Base-by-base conservation (phyloP, 371 early-diverging fungal genomes). In the Saksenaea vasiformis region DNA sequence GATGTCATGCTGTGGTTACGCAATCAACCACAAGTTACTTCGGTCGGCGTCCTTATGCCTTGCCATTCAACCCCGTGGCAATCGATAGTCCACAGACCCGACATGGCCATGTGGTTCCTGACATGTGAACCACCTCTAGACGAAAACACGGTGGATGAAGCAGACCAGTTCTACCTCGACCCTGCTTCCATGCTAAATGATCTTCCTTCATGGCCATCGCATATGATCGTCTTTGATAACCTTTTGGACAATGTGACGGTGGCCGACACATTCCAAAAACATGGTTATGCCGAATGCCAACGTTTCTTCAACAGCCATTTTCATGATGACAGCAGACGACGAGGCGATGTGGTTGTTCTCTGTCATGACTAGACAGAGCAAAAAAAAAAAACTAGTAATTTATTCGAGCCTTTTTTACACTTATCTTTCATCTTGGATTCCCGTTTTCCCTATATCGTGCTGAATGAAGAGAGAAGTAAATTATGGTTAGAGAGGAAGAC, bases 61-160 rank as follows among this genome's bases (percentile, higher is more conserved):
- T 98, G 98, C 62, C 97, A 98, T 72, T 96, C 96, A 2, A 95
- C 97, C 0, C 98, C 97, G 4, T 94, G 86, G 80, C 88, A 92
- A 54, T 88, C 91, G 28, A 76, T 90, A 58, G 26, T 96, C 1
- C 61, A 63, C 5, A 60, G 38, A 14, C 59, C 66, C 0, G 53
- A 73, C 26, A 54, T 47, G 8, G 55, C 83, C 4, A 88, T 94
- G 89, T 88, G 93, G 85, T 94, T 94, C 58, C 71, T 98, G 41
- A 91, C 93, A 4, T 98, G 97, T 71, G 93, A 95, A 34, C 98
- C 98, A 7, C 96, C 96, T 1, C 62, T 95, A 7, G 73, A 56
- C 17, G 59, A 41, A 3, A 35, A 28, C 28, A 91, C 91, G 61
- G 61, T 82, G 61, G 94, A 93, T 70, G 95, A 96, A 66, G 86